These are phyloP conservation scores for Chlorociboria aeruginascens DNA, from an alignment of 495 filamentous ascomycete species.

Conservation along the genomic window DNA sequence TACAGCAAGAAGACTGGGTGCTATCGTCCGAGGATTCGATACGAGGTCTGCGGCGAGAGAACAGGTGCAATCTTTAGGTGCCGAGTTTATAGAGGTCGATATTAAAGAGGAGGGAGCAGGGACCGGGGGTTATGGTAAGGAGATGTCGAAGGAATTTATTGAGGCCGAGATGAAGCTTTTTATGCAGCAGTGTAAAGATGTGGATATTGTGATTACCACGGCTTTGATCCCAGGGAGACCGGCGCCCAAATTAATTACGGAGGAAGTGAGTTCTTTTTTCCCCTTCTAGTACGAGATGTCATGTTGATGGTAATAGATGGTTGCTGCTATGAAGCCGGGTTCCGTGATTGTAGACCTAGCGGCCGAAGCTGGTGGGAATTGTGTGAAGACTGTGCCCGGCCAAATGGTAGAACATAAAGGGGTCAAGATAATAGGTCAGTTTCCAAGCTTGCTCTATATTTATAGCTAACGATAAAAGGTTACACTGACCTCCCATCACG, in stretches of 20 bases:
- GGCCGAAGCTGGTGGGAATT: slow-evolving; percentile 71
- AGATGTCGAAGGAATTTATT: slow-evolving; percentile 83
- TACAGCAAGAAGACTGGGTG: slow-evolving; percentile 55
- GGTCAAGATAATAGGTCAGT: slow-evolving; percentile 65
- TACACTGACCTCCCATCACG: slow-evolving; percentile 76
- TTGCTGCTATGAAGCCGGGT: slow-evolving; percentile 69
- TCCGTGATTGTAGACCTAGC: slow-evolving; percentile 74
- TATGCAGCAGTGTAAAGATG: slow-evolving; percentile 64
- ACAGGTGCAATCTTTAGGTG: slow-evolving; percentile 74
- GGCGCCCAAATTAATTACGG: slow-evolving; percentile 66
- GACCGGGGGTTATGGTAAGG: slow-evolving; percentile 71
- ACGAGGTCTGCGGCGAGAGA: slow-evolving; percentile 67
- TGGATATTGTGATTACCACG: slow-evolving; percentile 81
- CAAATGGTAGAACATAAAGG: slow-evolving; percentile 55
- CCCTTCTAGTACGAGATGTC: too few species aligned
- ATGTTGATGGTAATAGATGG: slow-evolving; percentile 32
- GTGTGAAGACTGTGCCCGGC: slow-evolving; percentile 59
- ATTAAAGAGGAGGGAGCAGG: slow-evolving; percentile 76
- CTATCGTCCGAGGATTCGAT: slow-evolving; percentile 75
- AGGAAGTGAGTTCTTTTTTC: slow-evolving; percentile 26
- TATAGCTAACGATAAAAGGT: slow-evolving; percentile 25
- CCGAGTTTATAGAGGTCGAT: slow-evolving; percentile 75
- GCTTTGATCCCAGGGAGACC: slow-evolving; percentile 68
- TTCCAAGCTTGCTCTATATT: background rate
- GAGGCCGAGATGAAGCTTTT: slow-evolving; percentile 82